phyloP scores from a whole-genome alignment of 805 yeast species.

The Yarrowia alimentaria region DNA sequence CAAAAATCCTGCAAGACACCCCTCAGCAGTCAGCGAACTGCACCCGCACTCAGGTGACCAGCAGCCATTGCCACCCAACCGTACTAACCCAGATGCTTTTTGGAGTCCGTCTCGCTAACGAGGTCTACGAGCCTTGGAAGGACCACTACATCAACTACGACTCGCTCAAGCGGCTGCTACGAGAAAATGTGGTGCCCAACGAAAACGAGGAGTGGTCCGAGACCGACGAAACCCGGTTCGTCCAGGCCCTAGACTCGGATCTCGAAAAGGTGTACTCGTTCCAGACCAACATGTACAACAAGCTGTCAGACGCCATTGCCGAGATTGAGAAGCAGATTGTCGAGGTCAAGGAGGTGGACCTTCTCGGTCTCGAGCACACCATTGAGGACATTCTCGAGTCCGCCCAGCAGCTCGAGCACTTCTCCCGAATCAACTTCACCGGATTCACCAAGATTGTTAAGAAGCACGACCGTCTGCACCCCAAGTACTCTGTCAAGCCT shows the following conservation, averaged over 20 bases:
- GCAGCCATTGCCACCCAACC: not conserved
- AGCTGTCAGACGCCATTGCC: constrained; percentile 62
- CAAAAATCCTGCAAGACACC: no score
- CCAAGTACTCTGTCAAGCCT: constrained; percentile 85
- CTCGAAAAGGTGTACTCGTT: constrained; percentile 91
- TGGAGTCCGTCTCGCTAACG: constrained; percentile 77
- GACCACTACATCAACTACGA: constrained; percentile 88
- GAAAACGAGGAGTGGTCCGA: constrained; percentile 66
- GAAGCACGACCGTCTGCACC: constrained; percentile 90
- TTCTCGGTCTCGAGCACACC: constrained; percentile 58
- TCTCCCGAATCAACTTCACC: constrained; percentile 88
- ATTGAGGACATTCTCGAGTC: constrained; percentile 71
- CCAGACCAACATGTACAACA: constrained; percentile 67
- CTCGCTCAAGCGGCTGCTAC: constrained; percentile 77
- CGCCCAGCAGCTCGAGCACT: constrained; percentile 84
- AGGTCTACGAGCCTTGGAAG: constrained; percentile 87
- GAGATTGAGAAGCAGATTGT: constrained; percentile 61
- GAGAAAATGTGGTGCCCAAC: constrained; percentile 46
- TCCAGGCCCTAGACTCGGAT: constrained; percentile 72
- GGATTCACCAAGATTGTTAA: constrained; percentile 93
- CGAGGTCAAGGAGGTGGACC: constrained; percentile 45
- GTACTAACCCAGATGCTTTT: constrained; percentile 57
- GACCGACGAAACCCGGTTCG: constrained; percentile 77
- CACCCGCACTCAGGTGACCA: no score
- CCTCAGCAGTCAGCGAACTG: no score